Conservation (phyloP, 495 filamentous ascomycete species). For the Penicillium angulare region DNA sequence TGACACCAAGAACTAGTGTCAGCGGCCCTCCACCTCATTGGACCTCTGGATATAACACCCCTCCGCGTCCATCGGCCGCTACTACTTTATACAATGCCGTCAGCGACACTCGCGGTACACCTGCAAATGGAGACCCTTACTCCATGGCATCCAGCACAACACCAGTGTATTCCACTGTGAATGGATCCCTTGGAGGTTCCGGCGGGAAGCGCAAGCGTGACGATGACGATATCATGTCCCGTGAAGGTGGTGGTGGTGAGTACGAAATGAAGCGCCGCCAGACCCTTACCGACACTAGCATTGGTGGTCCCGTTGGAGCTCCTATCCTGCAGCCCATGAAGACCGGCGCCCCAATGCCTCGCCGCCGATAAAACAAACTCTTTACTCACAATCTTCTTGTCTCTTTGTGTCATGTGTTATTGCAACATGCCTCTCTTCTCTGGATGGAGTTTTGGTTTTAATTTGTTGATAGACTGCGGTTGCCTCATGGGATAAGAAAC, state of each 20-base stretch:
- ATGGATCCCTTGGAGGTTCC: slow-evolving; percentile 58
- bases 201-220: slow-evolving; percentile 76
- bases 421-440: slow-evolving; percentile 8
- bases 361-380: slow-evolving; percentile 31
- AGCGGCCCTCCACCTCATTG: slow-evolving; percentile 69
- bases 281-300: slow-evolving; percentile 63
- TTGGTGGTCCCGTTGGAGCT: slow-evolving; percentile 44
- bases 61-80: slow-evolving; percentile 68
- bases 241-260: slow-evolving; percentile 61
- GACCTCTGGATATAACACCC: slow-evolving; percentile 73
- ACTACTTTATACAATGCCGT: slow-evolving; percentile 90
- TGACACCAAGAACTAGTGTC: slow-evolving; percentile 70
- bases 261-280: slow-evolving; percentile 81
- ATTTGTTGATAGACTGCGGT: slow-evolving; percentile 24
- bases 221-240: slow-evolving; percentile 69
- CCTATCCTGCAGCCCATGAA: slow-evolving; percentile 46
- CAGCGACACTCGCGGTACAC: slow-evolving; percentile 72
- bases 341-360: slow-evolving; percentile 37
- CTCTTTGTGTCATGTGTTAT: background rate
- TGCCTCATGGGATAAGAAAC: background rate
- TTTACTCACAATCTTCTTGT: background rate
- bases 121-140: slow-evolving; percentile 76
- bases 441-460: slow-evolving; percentile 18
- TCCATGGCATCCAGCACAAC: slow-evolving; percentile 56
- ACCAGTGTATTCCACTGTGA: slow-evolving; percentile 57